Conservation (phyloP, 108 stramenopile genomes). For the Cyclostephanos invisitatus region DNA sequence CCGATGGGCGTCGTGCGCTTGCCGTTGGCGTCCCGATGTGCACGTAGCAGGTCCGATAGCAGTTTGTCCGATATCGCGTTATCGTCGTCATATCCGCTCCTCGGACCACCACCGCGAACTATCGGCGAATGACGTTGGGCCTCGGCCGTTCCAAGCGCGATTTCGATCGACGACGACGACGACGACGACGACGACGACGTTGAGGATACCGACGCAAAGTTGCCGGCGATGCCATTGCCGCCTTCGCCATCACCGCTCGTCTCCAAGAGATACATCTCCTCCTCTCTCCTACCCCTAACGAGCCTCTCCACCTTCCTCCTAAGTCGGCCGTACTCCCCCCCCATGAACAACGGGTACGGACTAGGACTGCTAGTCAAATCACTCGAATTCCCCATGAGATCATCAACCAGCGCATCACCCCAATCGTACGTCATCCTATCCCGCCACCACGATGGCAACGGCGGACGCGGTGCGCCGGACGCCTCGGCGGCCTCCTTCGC, state of each 20-base stretch:
- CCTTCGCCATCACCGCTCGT: slow-evolving; percentile 23
- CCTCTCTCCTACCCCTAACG: slow-evolving; percentile 23
- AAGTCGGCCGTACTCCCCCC: slow-evolving; percentile 55
- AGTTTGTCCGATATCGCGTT: slow-evolving; percentile 53
- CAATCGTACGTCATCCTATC: slow-evolving; percentile 65
- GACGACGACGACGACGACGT: slow-evolving; percentile 25
- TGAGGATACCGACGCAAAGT: no score
- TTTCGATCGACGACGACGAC: slow-evolving; percentile 3
- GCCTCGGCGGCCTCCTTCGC: slow-evolving; percentile 44
- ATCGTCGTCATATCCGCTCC: background rate
- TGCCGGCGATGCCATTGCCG: background rate
- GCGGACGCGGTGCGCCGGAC: slow-evolving; percentile 31
- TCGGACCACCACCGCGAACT: background rate
- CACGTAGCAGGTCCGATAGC: slow-evolving; percentile 64
- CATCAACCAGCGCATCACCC: slow-evolving; percentile 78
- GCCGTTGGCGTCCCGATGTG: slow-evolving; percentile 80
- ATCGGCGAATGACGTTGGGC: background rate
- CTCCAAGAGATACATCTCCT: slow-evolving; percentile 33
- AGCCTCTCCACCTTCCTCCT: slow-evolving; percentile 49
- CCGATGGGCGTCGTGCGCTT: slow-evolving; percentile 74
- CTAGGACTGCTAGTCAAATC: slow-evolving; percentile 69
- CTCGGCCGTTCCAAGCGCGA: slow-evolving; percentile 11
- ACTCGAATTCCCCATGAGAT: slow-evolving; percentile 75
- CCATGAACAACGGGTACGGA: slow-evolving; percentile 73
- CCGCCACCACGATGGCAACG: slow-evolving; percentile 37